Percentiles rank a stretch among this genome's conserved stretches.
Evolutionary conservation across 768 basidiomycete species (phyloP).

Genomic region (Hericium rajendrae): DNA sequence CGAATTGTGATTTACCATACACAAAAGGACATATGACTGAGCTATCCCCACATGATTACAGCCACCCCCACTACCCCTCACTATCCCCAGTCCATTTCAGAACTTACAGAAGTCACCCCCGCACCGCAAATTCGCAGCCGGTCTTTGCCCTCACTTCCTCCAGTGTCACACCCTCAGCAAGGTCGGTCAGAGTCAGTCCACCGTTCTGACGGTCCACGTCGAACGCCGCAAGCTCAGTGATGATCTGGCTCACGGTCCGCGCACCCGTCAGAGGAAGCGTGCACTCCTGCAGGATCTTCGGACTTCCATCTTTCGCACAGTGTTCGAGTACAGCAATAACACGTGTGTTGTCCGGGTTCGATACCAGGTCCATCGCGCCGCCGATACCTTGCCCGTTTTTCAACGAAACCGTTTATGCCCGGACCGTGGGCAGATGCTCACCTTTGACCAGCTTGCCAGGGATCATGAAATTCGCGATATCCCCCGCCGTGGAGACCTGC

Average conservation of each 20-base stretch:
- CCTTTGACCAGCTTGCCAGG: constrained; percentile 89
- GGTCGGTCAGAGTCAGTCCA: constrained; percentile 63
- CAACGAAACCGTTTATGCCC: not conserved
- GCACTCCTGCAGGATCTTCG: constrained; percentile 80
- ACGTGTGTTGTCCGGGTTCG: constrained; percentile 92
- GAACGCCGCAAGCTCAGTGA: constrained; percentile 91
- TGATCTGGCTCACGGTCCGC: constrained; percentile 78
- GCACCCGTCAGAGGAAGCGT: constrained; percentile 84
- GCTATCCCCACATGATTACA: not conserved
- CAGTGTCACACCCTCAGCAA: constrained; percentile 76
- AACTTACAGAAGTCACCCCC: constrained; percentile 36
- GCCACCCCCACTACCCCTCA: not conserved
- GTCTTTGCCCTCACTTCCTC: constrained; percentile 86
- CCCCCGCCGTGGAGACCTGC: constrained; percentile 89
- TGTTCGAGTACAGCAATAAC: constrained; percentile 89
- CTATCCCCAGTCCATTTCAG: constrained; percentile 10
- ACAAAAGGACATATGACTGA: too few species aligned
- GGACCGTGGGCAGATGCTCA: constrained; percentile 10
- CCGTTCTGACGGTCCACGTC: constrained; percentile 73
- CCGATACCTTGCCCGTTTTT: constrained; percentile 58
- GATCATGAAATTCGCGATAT: constrained; percentile 98
- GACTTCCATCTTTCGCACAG: constrained; percentile 79
- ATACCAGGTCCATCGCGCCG: constrained; percentile 94
- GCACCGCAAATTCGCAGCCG: constrained; percentile 67
- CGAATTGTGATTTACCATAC: not conserved